phyloP scores from a whole-genome alignment of 148 eudicot species.

The Camellia sinensis region DNA sequence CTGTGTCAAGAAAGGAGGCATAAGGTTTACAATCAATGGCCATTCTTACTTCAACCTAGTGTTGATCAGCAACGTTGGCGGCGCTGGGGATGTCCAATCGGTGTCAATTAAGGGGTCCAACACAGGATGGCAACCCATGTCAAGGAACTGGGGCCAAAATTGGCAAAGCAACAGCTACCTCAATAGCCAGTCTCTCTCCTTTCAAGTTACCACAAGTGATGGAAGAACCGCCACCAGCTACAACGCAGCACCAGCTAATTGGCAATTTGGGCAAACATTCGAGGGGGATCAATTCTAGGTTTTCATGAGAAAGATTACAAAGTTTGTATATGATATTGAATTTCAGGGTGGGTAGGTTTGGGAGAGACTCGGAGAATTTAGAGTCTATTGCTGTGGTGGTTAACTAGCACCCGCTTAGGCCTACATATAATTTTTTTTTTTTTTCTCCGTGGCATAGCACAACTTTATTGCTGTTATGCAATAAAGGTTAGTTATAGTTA shows the following conservation, averaged over 20 bases:
- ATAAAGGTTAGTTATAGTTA: background rate
- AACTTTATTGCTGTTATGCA: no score
- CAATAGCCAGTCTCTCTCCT: slow-evolving; percentile 33
- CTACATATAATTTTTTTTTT: background rate
- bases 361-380: slow-evolving; percentile 12
- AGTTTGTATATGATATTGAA: no score
- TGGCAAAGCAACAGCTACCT: slow-evolving; percentile 36
- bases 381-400: slow-evolving; percentile 33
- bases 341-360: background rate
- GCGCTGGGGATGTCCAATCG: slow-evolving; percentile 31
- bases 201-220: slow-evolving; percentile 33
- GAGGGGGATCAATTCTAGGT: slow-evolving; percentile 52
- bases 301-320: background rate
- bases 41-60: slow-evolving; percentile 34
- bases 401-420: slow-evolving; percentile 44
- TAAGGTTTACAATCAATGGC: slow-evolving; percentile 38
- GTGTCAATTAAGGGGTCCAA: slow-evolving; percentile 34
- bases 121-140: slow-evolving; percentile 37
- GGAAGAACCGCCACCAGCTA: slow-evolving; percentile 26
- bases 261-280: slow-evolving; percentile 44
- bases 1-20: slow-evolving; percentile 32
- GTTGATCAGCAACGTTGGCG: slow-evolving; percentile 31
- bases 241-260: slow-evolving; percentile 32
- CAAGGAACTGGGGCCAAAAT: slow-evolving; percentile 40
- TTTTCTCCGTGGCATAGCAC: background rate